phyloP scores from a whole-genome alignment of 2,329 filamentous ascomycete species.

The Magnaporthiopsis poae region DNA sequence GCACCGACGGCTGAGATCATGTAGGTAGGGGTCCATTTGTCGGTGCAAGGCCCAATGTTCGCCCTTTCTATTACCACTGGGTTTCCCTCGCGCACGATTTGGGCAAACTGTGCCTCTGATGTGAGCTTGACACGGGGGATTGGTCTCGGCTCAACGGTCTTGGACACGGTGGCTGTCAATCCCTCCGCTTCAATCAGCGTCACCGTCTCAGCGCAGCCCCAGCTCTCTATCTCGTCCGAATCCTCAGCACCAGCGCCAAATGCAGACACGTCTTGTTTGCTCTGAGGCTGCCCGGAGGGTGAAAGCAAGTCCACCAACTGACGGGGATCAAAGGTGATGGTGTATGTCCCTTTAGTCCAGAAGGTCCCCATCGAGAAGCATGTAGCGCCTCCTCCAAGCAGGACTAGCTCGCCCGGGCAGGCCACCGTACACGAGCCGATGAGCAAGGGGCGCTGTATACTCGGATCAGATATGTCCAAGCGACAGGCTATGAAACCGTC shows the following conservation, averaged over 20 bases:
- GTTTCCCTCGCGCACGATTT: constrained; percentile 45
- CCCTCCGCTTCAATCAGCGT: not conserved
- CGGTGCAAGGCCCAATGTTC: constrained; percentile 56
- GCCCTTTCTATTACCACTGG: constrained; percentile 58
- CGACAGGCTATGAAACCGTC: not conserved
- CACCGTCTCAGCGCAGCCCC: constrained; percentile 6
- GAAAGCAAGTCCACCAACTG: not conserved
- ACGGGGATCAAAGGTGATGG: constrained; percentile 19
- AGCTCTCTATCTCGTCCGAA: not conserved
- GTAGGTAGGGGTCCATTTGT: constrained; percentile 59
- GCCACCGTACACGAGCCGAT: constrained; percentile 55
- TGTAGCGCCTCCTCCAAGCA: constrained; percentile 72
- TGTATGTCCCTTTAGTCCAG: constrained; percentile 59
- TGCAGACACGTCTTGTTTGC: not conserved
- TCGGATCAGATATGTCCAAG: not conserved
- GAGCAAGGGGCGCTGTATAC: constrained; percentile 49
- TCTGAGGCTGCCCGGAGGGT: not conserved
- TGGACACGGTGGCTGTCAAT: not conserved
- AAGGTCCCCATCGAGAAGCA: constrained; percentile 86
- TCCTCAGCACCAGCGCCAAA: not conserved
- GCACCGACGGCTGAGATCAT: constrained; percentile 52
- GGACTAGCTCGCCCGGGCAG: constrained; percentile 40
- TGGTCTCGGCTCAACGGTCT: not conserved
- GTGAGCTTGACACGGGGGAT: constrained; percentile 45
- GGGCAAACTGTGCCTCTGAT: constrained; percentile 47